Conservation (phyloP, 202 grass and related monocot species). For the Panicum virgatum region DNA sequence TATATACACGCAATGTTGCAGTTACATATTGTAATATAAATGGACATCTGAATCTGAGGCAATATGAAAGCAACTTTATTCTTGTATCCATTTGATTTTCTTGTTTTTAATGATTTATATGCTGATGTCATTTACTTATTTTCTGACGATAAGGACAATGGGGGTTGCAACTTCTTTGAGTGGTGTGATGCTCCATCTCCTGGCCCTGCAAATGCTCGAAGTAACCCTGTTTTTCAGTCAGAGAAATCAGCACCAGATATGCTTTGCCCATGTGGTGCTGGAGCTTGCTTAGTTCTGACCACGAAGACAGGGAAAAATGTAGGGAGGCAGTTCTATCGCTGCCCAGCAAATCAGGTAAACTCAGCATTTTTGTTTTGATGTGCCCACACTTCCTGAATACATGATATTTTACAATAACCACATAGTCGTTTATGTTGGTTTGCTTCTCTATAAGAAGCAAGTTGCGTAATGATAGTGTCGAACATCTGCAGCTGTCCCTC, state of each 20-base stretch:
- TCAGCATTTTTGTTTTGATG: not conserved
- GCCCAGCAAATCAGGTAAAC: conserved; percentile 57
- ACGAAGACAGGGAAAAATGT: conserved; percentile 59
- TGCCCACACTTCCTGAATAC: not conserved
- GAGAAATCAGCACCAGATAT: conserved; percentile 37
- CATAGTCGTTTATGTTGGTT: not conserved
- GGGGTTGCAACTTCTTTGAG: conserved; percentile 86
- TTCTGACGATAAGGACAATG: conserved; percentile 61
- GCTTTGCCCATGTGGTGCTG: conserved; percentile 61
- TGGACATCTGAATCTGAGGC: not conserved
- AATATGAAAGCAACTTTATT: not conserved
- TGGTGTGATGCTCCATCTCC: conserved; percentile 71
- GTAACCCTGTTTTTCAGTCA: conserved; percentile 37
- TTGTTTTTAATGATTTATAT: not conserved
- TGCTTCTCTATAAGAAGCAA: not conserved
- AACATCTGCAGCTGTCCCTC: not conserved
- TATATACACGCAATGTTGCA: not conserved
- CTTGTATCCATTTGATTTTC: not conserved
- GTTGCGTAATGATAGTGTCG: not conserved
- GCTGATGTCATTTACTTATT: conserved; percentile 22
- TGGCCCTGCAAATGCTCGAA: conserved; percentile 27
- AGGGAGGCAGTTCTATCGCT: conserved; percentile 70
- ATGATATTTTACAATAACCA: conserved; percentile 16
- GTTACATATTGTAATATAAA: not conserved
- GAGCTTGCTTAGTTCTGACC: conserved; percentile 66